phyloP scores from a whole-genome alignment of 2,329 filamentous ascomycete species.

The Fusarium vanettenii region DNA sequence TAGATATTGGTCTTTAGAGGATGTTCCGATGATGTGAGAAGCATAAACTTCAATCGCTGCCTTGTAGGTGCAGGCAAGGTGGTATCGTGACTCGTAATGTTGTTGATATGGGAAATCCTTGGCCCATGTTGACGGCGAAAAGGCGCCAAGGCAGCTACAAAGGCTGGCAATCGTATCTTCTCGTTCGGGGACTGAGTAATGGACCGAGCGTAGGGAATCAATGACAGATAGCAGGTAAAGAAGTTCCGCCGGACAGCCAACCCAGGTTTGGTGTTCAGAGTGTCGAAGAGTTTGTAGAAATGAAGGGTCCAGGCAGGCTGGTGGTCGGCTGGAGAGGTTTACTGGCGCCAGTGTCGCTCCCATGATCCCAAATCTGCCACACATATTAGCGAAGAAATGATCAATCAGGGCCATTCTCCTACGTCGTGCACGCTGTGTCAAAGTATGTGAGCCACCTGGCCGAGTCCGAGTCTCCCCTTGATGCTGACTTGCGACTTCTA shows the following conservation, averaged over 20 bases:
- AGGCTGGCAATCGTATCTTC: not conserved
- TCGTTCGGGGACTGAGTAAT: not conserved
- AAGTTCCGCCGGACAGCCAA: slow-evolving; percentile 19
- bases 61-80: slow-evolving; percentile 16
- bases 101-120: slow-evolving; percentile 1
- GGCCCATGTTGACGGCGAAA: slow-evolving; percentile 7
- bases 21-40: not conserved
- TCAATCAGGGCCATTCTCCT: not conserved
- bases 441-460: slow-evolving; percentile 12
- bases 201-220: not conserved
- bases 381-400: not conserved
- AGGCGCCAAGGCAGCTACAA: not conserved
- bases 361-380: slow-evolving; percentile 10
- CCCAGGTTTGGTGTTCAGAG: slow-evolving; percentile 25
- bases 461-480: not conserved
- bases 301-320: not conserved
- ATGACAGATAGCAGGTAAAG: slow-evolving; percentile 1
- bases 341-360: slow-evolving; percentile 10
- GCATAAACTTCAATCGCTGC: slow-evolving; percentile 13
- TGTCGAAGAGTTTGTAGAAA: slow-evolving; percentile 10
- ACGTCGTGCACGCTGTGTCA: slow-evolving; percentile 25
- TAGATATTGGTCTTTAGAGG: not conserved
- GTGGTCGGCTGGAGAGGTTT: not conserved
- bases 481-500: not conserved
- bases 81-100: slow-evolving; percentile 3